Conservation (phyloP, 306 rosid species). For the Prunus padus region DNA sequence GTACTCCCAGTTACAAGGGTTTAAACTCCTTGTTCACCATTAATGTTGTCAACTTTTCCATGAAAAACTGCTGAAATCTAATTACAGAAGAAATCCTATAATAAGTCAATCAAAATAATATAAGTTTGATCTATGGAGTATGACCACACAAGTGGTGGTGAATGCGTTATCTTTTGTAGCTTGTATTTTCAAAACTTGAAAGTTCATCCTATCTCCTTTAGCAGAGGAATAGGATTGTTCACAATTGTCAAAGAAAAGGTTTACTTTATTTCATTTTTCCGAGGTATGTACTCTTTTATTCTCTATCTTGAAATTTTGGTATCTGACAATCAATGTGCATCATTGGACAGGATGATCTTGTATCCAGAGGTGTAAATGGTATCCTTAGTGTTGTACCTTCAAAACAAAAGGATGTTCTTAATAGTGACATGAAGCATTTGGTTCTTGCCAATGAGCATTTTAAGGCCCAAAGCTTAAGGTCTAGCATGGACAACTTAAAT, state of each 20-base stretch:
- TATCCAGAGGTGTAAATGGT: slow-evolving; percentile 40
- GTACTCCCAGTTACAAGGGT: background rate
- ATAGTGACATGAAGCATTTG: slow-evolving; percentile 44
- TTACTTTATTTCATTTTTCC: slow-evolving; percentile 15
- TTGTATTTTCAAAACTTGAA: background rate
- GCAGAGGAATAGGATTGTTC: background rate
- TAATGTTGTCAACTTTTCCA: background rate
- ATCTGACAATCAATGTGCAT: slow-evolving; percentile 24
- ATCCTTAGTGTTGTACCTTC: slow-evolving; percentile 30
- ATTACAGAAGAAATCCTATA: background rate
- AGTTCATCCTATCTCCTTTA: background rate
- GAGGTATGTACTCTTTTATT: slow-evolving; percentile 13
- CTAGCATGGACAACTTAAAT: slow-evolving; percentile 72
- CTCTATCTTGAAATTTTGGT: slow-evolving; percentile 17
- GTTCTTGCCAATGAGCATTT: slow-evolving; percentile 47
- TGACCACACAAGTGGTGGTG: background rate
- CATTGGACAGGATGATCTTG: slow-evolving; percentile 51
- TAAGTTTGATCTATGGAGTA: background rate
- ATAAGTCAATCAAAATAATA: background rate
- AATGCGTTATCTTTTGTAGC: background rate
- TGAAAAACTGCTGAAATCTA: background rate
- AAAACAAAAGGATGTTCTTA: slow-evolving; percentile 43
- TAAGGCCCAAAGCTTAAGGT: slow-evolving; percentile 54
- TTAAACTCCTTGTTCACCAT: background rate
- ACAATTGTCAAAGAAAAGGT: background rate